Conservation (phyloP, 305 asterid species). For the Euphrasia arctica region DNA sequence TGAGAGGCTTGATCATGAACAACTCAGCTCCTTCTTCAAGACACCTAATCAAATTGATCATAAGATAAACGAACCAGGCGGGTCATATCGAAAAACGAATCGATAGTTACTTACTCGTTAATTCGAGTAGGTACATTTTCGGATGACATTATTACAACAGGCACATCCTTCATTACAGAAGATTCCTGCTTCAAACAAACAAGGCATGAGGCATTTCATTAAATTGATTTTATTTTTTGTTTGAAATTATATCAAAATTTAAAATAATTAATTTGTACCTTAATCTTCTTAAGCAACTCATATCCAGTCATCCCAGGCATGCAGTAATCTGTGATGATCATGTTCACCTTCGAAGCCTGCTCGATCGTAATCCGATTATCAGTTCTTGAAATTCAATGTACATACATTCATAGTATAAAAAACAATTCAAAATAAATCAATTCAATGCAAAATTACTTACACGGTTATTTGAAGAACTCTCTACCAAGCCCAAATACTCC, state of each 20-base stretch:
- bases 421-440: background rate
- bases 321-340: constrained; percentile 68
- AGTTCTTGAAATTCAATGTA: background rate
- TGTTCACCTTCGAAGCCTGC: constrained; percentile 50
- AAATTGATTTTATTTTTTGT: background rate
- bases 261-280: constrained; percentile 34
- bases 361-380: background rate
- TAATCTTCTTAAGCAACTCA: constrained; percentile 65
- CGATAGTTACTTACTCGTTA: constrained; percentile 25
- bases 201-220: background rate
- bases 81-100: background rate
- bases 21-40: constrained; percentile 58
- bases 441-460: constrained; percentile 24
- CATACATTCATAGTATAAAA: background rate
- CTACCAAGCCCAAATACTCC: constrained; percentile 55
- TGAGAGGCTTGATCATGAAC: constrained; percentile 59
- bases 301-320: constrained; percentile 83
- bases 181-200: constrained; percentile 44
- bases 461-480: constrained; percentile 26
- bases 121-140: constrained; percentile 60
- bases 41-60: constrained; percentile 33
- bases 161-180: constrained; percentile 52
- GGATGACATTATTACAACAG: constrained; percentile 62
- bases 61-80: background rate
- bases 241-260: background rate